Conservation (phyloP, 768 basidiomycete genomes). For the Holtermannia corniformis region DNA sequence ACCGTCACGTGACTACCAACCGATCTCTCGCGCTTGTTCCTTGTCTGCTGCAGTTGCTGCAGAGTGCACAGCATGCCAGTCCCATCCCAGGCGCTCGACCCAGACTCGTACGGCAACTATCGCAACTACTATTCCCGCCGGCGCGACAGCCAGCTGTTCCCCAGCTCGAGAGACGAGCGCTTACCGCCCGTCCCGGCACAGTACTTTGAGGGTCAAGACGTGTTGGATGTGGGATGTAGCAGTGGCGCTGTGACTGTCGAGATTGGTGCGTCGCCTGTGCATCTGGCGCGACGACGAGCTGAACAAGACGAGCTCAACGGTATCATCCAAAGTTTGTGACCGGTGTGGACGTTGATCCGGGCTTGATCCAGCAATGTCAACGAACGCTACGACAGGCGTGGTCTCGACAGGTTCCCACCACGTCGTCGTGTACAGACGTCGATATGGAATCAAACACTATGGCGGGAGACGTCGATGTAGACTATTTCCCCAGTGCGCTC, state of each 20-base stretch:
- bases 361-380: slow-evolving; percentile 47
- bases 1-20: too few species aligned
- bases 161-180: slow-evolving; percentile 9
- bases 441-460: not conserved
- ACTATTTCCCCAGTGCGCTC: not conserved
- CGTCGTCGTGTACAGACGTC: not conserved
- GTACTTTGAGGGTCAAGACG: slow-evolving; percentile 1
- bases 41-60: too few species aligned
- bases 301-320: slow-evolving; percentile 6
- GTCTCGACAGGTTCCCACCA: slow-evolving; percentile 4
- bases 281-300: not conserved
- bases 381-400: slow-evolving; percentile 6
- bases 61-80: too few species aligned
- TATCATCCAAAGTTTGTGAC: slow-evolving; percentile 3
- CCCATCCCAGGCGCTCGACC: too few species aligned
- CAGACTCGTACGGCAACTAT: slow-evolving; percentile 16
- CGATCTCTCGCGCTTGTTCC: too few species aligned
- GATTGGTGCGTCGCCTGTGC: slow-evolving; percentile 7
- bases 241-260: slow-evolving; percentile 11
- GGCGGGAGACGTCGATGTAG: not conserved
- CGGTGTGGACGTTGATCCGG: slow-evolving; percentile 46
- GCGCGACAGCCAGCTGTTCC: slow-evolving; percentile 4
- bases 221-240: slow-evolving; percentile 15
- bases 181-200: not conserved
- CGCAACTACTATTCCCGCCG: slow-evolving; percentile 10